Evolutionary conservation across 345 rosid genomes (phyloP).

Genomic region (Melastoma malabathricum): DNA sequence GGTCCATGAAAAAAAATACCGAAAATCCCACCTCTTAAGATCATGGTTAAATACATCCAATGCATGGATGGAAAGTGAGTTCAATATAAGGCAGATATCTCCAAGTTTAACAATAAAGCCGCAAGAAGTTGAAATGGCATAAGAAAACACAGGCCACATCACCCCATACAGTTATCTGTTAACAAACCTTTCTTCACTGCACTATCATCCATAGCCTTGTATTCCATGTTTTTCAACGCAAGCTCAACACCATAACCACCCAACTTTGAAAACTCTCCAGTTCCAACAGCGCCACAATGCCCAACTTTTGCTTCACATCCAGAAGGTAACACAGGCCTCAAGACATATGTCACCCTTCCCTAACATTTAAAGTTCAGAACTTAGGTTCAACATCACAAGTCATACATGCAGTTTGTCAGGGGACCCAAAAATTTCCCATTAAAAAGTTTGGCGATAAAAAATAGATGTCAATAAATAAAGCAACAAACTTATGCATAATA

Average conservation of each 20-base stretch:
- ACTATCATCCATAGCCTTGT: slow-evolving; percentile 97
- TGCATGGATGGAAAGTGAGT: no score
- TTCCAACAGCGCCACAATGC: slow-evolving; percentile 77
- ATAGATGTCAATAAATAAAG: no score
- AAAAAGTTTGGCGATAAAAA: no score
- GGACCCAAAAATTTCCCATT: no score
- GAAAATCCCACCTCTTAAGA: no score
- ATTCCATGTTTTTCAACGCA: slow-evolving; percentile 98
- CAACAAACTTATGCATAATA: no score
- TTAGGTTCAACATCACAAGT: slow-evolving; percentile 2
- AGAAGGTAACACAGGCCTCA: slow-evolving; percentile 82
- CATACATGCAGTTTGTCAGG: no score
- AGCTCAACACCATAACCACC: slow-evolving; percentile 99
- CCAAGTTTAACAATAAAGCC: no score
- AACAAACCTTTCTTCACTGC: slow-evolving; percentile 69
- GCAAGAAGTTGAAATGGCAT: no score
- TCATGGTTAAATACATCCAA: no score
- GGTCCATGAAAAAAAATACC: no score
- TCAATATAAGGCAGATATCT: no score
- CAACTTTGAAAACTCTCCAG: slow-evolving; percentile 58
- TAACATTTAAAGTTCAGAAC: slow-evolving; percentile 15
- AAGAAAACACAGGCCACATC: neutral
- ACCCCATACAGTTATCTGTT: neutral
- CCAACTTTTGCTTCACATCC: slow-evolving; percentile 70
- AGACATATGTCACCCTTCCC: slow-evolving; percentile 81